Evolutionary conservation across 2,329 filamentous ascomycete species (phyloP).

Genomic region (Aureobasidium zeae): DNA sequence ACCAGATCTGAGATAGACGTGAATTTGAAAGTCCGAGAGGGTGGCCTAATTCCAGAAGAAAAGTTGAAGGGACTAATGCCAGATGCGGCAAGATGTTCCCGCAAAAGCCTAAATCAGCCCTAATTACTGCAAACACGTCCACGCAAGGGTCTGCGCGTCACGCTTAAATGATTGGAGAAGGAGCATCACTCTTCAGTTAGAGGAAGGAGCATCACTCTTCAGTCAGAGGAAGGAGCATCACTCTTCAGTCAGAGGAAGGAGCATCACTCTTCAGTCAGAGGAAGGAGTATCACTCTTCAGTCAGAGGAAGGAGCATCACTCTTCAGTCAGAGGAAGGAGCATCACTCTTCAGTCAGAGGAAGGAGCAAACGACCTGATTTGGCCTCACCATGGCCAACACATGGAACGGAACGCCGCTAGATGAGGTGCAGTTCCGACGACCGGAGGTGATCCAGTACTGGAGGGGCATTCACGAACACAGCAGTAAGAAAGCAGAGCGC

Average conservation of each 20-base stretch:
- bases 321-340: neutral
- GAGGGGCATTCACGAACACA: constrained; percentile 17
- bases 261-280: no score
- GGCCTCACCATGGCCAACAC: neutral
- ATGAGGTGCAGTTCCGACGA: constrained; percentile 18
- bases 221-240: no score
- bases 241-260: no score
- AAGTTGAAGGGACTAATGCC: constrained; percentile 13
- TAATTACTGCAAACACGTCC: neutral
- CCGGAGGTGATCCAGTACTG: constrained; percentile 16
- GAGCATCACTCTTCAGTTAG: neutral
- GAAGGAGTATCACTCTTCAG: neutral
- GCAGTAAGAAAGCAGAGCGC: no score
- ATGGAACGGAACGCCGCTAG: constrained; percentile 15
- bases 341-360: neutral
- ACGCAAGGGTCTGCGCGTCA: no score
- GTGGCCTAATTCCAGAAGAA: constrained; percentile 13
- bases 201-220: no score
- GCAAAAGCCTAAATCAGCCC: constrained; percentile 5
- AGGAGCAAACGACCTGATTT: no score
- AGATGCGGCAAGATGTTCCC: constrained; percentile 10
- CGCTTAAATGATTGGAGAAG: neutral
- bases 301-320: neutral
- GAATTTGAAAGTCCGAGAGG: neutral
- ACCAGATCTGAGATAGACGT: neutral